These are phyloP conservation scores for Eucalyptus grandis DNA, from an alignment of 345 rosid genomes.

Conservation along the genomic window DNA sequence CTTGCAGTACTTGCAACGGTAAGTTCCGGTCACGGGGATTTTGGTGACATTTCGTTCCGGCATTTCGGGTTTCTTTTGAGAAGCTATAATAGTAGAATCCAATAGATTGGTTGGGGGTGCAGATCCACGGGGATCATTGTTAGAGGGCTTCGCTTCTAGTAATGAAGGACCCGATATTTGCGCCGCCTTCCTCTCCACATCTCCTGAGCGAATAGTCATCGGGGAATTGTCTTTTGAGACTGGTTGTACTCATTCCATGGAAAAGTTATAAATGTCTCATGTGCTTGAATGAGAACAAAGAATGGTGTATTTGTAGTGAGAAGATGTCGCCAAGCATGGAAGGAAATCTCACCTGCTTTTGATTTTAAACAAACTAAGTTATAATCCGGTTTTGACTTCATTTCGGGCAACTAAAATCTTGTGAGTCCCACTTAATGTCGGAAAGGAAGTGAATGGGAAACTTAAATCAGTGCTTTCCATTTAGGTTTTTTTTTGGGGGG, in stretches of 20 bases:
- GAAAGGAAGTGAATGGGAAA: not conserved
- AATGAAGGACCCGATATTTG: not conserved
- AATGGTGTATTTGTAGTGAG: not conserved
- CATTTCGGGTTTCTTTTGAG: not conserved
- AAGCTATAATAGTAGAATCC: not conserved
- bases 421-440: not conserved
- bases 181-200: not conserved
- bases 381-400: not conserved
- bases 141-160: not conserved
- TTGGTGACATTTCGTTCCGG: not conserved
- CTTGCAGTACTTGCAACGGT: not conserved
- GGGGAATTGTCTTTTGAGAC: not conserved
- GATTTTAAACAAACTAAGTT: not conserved
- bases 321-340: not conserved
- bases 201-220: not conserved
- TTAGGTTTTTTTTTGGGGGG: not conserved
- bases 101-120: not conserved
- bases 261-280: not conserved
- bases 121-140: not conserved
- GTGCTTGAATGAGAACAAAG: not conserved
- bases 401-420: not conserved
- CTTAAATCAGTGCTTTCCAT: not conserved
- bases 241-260: not conserved
- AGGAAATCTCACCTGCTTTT: not conserved
- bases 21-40: not conserved